Evolutionary conservation across 441 rosid species (phyloP).

Genomic region (Pelargonium myrrhifolium): DNA sequence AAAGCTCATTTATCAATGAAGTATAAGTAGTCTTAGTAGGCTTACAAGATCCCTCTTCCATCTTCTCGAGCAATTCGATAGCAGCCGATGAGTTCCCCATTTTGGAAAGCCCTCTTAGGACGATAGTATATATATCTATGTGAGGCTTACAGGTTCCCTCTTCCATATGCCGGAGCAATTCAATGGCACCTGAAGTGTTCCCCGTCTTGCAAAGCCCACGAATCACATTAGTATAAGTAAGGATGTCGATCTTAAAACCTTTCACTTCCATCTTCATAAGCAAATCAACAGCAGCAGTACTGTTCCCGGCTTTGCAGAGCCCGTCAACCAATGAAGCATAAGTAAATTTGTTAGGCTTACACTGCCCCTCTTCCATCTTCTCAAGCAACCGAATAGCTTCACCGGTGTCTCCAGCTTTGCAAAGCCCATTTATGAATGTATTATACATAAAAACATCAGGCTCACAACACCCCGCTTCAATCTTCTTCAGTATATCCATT

Average conservation of each 20-base stretch:
- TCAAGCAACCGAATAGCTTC: too few species aligned
- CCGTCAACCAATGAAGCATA: too few species aligned
- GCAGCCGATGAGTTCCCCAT: not conserved
- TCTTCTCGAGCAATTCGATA: constrained; percentile 2
- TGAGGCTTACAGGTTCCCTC: constrained; percentile 10
- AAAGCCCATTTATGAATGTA: not conserved
- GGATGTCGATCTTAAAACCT: not conserved
- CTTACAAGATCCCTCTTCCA: constrained; percentile 1
- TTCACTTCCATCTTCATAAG: not conserved
- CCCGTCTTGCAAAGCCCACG: not conserved
- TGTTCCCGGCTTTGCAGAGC: too few species aligned
- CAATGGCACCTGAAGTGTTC: not conserved
- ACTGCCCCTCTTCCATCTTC: too few species aligned
- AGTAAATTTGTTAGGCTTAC: too few species aligned
- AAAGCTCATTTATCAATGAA: not conserved
- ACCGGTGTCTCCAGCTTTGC: not conserved
- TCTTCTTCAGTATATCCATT: not conserved
- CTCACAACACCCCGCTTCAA: not conserved
- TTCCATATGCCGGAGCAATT: constrained; percentile 14
- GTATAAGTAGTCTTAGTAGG: constrained; percentile 11
- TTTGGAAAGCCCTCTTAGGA: constrained; percentile 13
- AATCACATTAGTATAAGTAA: constrained; percentile 2
- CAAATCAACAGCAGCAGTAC: not conserved
- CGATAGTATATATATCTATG: not conserved
- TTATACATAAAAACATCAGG: not conserved